A percentile compares a stretch with the other conserved stretches of the same genome.
phyloP scores from a whole-genome alignment of 805 yeast genomes.

The Suhomyces prunicola region DNA sequence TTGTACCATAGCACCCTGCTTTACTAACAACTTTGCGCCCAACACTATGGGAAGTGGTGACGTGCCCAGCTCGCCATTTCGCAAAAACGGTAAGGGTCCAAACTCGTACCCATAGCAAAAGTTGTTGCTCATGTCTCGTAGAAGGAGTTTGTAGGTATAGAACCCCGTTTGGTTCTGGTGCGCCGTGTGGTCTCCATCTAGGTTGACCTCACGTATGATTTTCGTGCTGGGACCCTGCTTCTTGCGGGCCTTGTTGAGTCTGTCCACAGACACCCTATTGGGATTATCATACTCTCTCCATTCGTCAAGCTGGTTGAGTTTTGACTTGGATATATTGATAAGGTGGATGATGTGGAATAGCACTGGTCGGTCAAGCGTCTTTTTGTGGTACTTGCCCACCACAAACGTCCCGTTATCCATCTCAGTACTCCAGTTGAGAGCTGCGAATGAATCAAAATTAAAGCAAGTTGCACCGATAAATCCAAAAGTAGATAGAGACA shows the following conservation, averaged over 20 bases:
- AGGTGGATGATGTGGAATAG: slow-evolving; percentile 57
- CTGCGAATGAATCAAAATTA: not conserved
- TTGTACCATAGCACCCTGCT: slow-evolving; percentile 43
- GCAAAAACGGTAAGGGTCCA: slow-evolving; percentile 50
- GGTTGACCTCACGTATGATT: slow-evolving; percentile 48
- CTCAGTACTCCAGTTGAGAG: not conserved
- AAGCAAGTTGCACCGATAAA: not conserved
- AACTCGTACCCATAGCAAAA: slow-evolving; percentile 56
- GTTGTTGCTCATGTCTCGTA: slow-evolving; percentile 53
- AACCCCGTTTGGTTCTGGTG: not conserved
- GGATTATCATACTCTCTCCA: slow-evolving; percentile 52
- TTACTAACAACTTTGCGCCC: slow-evolving; percentile 58
- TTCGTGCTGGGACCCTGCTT: slow-evolving; percentile 21
- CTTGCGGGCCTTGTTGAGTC: slow-evolving; percentile 32
- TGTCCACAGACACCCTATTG: slow-evolving; percentile 57
- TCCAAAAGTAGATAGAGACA: not conserved
- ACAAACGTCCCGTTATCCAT: slow-evolving; percentile 6
- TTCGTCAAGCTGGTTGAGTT: slow-evolving; percentile 52
- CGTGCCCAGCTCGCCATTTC: slow-evolving; percentile 31
- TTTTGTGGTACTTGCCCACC: not conserved
- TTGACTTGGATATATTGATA: slow-evolving; percentile 51
- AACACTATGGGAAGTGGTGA: slow-evolving; percentile 31
- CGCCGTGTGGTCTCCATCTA: slow-evolving; percentile 34
- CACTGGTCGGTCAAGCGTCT: slow-evolving; percentile 12
- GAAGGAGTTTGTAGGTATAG: slow-evolving; percentile 48